These are phyloP conservation scores for Curvularia eragrostidis DNA, from an alignment of 2,329 filamentous ascomycete genomes.

Conservation along the genomic window DNA sequence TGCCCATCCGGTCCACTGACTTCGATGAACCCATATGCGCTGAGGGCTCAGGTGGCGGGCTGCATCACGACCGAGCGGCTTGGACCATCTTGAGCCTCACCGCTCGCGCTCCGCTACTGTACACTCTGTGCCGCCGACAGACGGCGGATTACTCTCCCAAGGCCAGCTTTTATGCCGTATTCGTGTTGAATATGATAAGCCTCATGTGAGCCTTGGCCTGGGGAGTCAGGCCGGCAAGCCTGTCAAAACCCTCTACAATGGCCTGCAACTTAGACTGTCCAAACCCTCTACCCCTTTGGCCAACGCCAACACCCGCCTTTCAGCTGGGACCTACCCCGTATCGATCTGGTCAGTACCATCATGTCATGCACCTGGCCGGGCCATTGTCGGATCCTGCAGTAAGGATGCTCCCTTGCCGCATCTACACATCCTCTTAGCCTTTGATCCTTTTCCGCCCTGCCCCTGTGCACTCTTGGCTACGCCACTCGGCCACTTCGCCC, in stretches of 20 bases:
- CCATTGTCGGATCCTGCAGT: slow-evolving; percentile 19
- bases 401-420: slow-evolving; percentile 29
- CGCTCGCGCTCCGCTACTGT: slow-evolving; percentile 18
- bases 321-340: slow-evolving; percentile 14
- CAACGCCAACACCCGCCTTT: slow-evolving; percentile 27
- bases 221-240: slow-evolving; percentile 30
- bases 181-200: slow-evolving; percentile 23
- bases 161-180: slow-evolving; percentile 31
- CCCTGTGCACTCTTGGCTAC: slow-evolving; percentile 29
- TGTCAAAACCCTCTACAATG: slow-evolving; percentile 27
- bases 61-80: slow-evolving; percentile 22
- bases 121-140: slow-evolving; percentile 28
- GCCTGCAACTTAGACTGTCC: slow-evolving; percentile 22
- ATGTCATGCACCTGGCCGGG: slow-evolving; percentile 20
- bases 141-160: slow-evolving; percentile 27
- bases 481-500: slow-evolving; percentile 30
- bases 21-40: not conserved
- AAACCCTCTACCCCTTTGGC: slow-evolving; percentile 33
- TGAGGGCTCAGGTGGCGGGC: slow-evolving; percentile 27
- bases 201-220: slow-evolving; percentile 30
- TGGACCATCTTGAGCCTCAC: slow-evolving; percentile 22
- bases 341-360: slow-evolving; percentile 26
- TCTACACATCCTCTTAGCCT: slow-evolving; percentile 33
- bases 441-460: slow-evolving; percentile 25
- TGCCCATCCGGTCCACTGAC: slow-evolving; percentile 7